phyloP scores from a whole-genome alignment of 1,284 basidiomycete species.

The Mrakiaceae sp. region DNA sequence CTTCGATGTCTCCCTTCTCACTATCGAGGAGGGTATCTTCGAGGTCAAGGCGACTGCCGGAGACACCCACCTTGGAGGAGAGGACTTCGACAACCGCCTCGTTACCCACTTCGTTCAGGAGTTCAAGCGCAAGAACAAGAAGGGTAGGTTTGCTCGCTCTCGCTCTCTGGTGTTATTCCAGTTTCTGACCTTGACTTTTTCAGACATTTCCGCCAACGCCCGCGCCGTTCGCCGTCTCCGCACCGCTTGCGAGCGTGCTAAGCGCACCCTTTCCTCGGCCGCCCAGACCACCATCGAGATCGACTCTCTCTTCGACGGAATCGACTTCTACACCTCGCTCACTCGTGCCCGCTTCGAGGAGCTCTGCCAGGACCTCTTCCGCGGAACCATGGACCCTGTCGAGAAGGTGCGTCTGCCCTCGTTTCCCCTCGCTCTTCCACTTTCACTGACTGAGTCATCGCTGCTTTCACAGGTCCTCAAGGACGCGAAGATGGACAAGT shows the following conservation, averaged over 20 bases:
- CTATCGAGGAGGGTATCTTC: conserved; percentile 98
- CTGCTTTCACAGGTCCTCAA: conserved; percentile 54
- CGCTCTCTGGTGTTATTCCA: conserved; percentile 18
- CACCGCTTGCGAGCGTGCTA: conserved; percentile 96
- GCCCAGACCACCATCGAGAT: conserved; percentile 96
- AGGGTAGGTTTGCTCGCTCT: conserved; percentile 50
- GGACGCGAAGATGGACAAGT: conserved; percentile 96
- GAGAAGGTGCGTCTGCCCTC: conserved; percentile 49
- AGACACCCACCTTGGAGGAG: conserved; percentile 97
- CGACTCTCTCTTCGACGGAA: conserved; percentile 94
- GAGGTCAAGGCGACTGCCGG: conserved; percentile 85
- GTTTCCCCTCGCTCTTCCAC: background rate
- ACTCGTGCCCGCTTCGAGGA: conserved; percentile 99
- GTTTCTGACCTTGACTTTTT: conserved; percentile 22
- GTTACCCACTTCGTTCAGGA: conserved; percentile 97
- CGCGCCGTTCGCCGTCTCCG: conserved; percentile 96
- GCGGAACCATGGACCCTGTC: conserved; percentile 89
- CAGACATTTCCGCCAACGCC: conserved; percentile 78
- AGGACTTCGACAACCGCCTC: conserved; percentile 97
- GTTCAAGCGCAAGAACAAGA: conserved; percentile 99
- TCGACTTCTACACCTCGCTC: conserved; percentile 97
- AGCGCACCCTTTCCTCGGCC: conserved; percentile 94
- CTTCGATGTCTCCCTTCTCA: conserved; percentile 96
- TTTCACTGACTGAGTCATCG: background rate
- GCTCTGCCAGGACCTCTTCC: conserved; percentile 94